Conservation (phyloP, 2,329 filamentous ascomycete genomes). For the Cladosporium sp. region DNA sequence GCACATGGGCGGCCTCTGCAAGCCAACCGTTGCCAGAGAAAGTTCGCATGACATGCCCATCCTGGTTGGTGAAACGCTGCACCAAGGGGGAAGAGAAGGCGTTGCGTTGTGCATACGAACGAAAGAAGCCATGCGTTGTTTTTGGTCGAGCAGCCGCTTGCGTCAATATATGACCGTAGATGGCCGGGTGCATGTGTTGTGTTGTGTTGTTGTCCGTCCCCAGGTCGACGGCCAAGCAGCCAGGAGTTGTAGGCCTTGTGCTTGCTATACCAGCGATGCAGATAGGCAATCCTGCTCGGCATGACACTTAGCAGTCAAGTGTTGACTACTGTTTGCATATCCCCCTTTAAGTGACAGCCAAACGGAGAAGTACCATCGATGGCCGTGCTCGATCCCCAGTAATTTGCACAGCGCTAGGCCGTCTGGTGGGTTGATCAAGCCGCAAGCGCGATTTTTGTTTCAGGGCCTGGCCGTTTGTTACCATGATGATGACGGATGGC, state of each 20-base stretch:
- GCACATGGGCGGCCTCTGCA: no score
- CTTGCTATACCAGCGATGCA: no score
- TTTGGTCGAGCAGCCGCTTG: neutral
- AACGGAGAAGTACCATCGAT: neutral
- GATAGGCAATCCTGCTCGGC: neutral
- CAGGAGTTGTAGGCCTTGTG: no score
- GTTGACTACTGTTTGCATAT: neutral
- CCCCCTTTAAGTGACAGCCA: no score
- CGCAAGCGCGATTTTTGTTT: neutral
- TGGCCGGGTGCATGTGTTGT: neutral
- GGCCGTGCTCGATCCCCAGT: neutral
- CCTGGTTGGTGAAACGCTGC: no score
- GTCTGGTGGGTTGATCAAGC: neutral
- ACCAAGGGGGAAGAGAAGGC: no score
- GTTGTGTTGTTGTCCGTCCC: no score
- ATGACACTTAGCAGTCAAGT: neutral
- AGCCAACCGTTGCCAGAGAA: no score
- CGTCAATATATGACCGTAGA: neutral
- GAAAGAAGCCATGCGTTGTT: no score
- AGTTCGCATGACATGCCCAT: no score
- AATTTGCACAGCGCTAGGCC: neutral
- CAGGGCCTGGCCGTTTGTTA: neutral
- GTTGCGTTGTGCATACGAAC: no score
- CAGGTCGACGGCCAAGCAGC: no score
- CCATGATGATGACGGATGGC: neutral